A percentile compares a stretch with the other conserved stretches of the same genome.
Conservation (phyloP, 2,329 filamentous ascomycete species). For the Diaporthe citriasiana region DNA sequence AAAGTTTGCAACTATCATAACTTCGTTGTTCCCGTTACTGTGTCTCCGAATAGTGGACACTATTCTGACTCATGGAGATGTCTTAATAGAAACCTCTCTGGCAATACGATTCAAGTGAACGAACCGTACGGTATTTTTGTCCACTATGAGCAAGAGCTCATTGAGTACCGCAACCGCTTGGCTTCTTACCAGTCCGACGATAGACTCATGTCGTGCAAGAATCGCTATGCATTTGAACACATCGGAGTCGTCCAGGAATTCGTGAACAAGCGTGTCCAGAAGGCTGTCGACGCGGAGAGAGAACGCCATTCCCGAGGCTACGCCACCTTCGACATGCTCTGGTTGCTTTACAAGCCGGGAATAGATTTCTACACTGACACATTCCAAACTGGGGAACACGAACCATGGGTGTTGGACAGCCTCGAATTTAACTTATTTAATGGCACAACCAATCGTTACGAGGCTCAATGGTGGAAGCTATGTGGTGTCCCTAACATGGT, state of each 20-base stretch:
- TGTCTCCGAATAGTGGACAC: neutral
- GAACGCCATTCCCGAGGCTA: neutral
- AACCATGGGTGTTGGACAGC: neutral
- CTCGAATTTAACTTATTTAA: neutral
- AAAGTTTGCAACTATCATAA: too few species aligned
- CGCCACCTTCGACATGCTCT: constrained; percentile 9
- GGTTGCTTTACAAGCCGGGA: neutral
- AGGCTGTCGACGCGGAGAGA: neutral
- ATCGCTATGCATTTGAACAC: neutral
- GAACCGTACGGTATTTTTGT: neutral
- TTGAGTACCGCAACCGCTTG: neutral
- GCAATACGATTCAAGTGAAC: neutral
- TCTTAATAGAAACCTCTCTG: neutral
- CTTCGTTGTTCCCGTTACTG: neutral
- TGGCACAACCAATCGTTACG: neutral
- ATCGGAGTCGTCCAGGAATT: neutral
- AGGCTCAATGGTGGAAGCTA: neutral
- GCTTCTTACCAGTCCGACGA: neutral
- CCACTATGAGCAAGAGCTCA: constrained; percentile 2
- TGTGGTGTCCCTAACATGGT: neutral
- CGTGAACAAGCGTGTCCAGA: neutral
- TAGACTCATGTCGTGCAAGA: neutral
- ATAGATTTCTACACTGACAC: neutral
- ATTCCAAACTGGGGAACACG: neutral
- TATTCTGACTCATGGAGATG: neutral